Percentiles rank a stretch among this genome's conserved stretches.
phyloP scores from a whole-genome alignment of 1,284 basidiomycete genomes.

The Sanghuangporus weigelae region DNA sequence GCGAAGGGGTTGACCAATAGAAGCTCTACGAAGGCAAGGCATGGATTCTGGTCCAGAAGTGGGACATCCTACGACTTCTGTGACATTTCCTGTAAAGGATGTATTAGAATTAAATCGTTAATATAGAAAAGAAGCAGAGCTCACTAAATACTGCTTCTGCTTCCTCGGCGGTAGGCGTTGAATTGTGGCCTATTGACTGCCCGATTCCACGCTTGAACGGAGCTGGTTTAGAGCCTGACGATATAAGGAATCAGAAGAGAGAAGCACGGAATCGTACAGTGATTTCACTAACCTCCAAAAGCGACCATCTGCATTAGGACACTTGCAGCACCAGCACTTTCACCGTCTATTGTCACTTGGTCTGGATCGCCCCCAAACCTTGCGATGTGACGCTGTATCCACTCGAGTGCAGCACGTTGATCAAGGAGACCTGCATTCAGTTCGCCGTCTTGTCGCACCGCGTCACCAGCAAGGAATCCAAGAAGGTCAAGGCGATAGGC shows the following conservation, averaged over 20 bases:
- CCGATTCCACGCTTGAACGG: slow-evolving; percentile 37
- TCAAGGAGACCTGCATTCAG: slow-evolving; percentile 43
- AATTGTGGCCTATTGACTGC: slow-evolving; percentile 40
- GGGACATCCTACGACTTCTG: slow-evolving; percentile 31
- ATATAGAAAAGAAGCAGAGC: not conserved
- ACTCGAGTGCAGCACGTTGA: slow-evolving; percentile 41
- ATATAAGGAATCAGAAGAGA: not conserved
- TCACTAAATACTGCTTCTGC: slow-evolving; percentile 32
- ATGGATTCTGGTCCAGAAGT: slow-evolving; percentile 26
- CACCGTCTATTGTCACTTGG: slow-evolving; percentile 38
- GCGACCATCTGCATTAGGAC: slow-evolving; percentile 39
- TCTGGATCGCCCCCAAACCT: slow-evolving; percentile 39
- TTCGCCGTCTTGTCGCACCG: slow-evolving; percentile 29
- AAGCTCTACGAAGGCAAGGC: slow-evolving; percentile 35
- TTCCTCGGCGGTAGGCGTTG: slow-evolving; percentile 28
- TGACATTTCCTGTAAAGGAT: slow-evolving; percentile 27
- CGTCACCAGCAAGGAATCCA: slow-evolving; percentile 46
- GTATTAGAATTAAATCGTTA: slow-evolving; percentile 15
- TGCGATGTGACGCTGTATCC: slow-evolving; percentile 41
- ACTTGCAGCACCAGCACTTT: slow-evolving; percentile 41
- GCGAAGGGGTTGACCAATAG: slow-evolving; percentile 27
- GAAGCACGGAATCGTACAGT: not conserved
- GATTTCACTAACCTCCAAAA: slow-evolving; percentile 30
- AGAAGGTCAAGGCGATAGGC: slow-evolving; percentile 50
- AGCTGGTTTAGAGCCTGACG: slow-evolving; percentile 29